Base-by-base conservation (phyloP, 75 land plant species). In the Chamaecyparis obtusa region DNA sequence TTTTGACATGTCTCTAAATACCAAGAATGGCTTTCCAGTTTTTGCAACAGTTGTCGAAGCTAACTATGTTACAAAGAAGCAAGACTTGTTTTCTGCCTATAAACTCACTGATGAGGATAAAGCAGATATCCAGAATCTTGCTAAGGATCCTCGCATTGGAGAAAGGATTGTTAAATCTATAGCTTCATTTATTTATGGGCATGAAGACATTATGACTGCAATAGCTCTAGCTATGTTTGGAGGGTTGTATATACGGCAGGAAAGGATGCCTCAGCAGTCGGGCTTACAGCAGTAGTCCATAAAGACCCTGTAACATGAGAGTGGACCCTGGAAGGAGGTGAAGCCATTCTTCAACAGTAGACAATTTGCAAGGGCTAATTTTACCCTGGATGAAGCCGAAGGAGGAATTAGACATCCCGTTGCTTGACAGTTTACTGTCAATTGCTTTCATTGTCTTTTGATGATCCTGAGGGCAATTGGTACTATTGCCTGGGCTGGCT, bases 251-350 rank as follows among this genome's bases (percentile, higher is more conserved):
- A 98, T 85, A 98, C 99, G 16, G 96, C 99, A 76, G 99, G 99
- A 27, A 98, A 98, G 91, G 99, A 99, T 84, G 99, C 99, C 43
- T 98, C 99, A 80, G 99, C 99, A 81, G 99, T 98, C 19, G 99
- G 99, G 32, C 93, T 98, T 43, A 97, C 99, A 86, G 99, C 99
- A 71, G 96, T 97, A 51, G 99, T 98, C 19, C 99, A 98, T 89
- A 98, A 98, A 90, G 99, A 98, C 78, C 99, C 99, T 30, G 92
- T 98, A 24, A 98, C 99, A 57, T 89, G 94, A 82, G 99, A 98
- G 79, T 98, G 99, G 99, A 98, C 99, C 14, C 92, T 98, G 78
- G 99, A 98, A 92, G 99, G 99, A 86, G 99, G 99, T 19, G 99
- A 92, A 90, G 49, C 97, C 97, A 2, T 98, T 98, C 93, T 98